Evolutionary conservation across 208 protist species (phyloP).

Genomic region (Trypanosomatidae sp.): DNA sequence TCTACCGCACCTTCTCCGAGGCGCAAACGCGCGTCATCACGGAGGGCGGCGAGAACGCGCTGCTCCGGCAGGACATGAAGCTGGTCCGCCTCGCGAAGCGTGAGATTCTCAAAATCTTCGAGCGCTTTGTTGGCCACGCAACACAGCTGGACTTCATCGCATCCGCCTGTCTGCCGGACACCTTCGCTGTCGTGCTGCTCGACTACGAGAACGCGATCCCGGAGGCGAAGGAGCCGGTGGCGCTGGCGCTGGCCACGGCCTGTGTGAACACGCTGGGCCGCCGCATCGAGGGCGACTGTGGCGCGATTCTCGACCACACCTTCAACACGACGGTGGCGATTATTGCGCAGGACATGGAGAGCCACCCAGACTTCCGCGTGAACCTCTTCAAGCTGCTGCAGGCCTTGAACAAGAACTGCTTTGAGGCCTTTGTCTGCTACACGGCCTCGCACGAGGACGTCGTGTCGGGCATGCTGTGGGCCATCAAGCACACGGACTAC

Average conservation of each 20-base stretch:
- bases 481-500: constrained; percentile 97
- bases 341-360: constrained; percentile 96
- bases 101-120: constrained; percentile 96
- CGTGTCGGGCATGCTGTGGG: constrained; percentile 97
- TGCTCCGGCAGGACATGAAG: constrained; percentile 44
- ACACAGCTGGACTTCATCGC: constrained; percentile 89
- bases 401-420: constrained; percentile 95
- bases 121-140: constrained; percentile 93
- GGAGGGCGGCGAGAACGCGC: constrained; percentile 28
- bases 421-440: constrained; percentile 82
- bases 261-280: constrained; percentile 90
- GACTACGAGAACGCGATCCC: constrained; percentile 95
- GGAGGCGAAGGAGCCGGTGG: constrained; percentile 92
- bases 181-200: constrained; percentile 95
- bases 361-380: constrained; percentile 97
- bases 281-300: constrained; percentile 82
- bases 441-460: constrained; percentile 72
- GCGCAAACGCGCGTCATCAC: constrained; percentile 31
- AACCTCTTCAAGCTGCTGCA: constrained; percentile 97
- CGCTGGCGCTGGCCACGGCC: constrained; percentile 90
- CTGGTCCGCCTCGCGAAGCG: constrained; percentile 94
- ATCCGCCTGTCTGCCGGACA: constrained; percentile 90
- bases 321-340: constrained; percentile 98
- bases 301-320: constrained; percentile 94
- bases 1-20: constrained; percentile 93